Base-by-base conservation (phyloP, 2,329 filamentous ascomycete species). In the Fusarium duplospermum region DNA sequence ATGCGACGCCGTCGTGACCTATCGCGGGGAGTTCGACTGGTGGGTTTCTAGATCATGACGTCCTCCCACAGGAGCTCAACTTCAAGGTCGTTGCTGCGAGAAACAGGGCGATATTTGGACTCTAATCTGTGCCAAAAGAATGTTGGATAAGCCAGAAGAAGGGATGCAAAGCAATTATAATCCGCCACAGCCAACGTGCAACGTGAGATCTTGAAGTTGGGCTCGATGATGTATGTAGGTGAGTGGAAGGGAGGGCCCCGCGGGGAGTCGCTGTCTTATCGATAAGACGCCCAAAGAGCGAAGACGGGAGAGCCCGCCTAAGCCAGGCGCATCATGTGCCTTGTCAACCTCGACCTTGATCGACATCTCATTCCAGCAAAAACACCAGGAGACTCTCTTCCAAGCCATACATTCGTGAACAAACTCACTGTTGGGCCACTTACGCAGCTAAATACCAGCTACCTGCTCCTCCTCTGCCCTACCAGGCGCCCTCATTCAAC, bases 21-120 rank as follows among this genome's bases (percentile, higher is more conserved):
- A 68, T 80, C 69, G 74, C 68, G 59, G 62, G 66, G 40, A 64
- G 64, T 70, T 69, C 66, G 67, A 62, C 73, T 76, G 69, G 77
- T 80, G 70, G 75, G 74, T 76, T 76, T 72, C 81, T 83, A 83
- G 78, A 81, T 77, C 81, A 83, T 83, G 78, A 72, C 78, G 78
- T 70, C 69, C 31, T 72, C 65, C 68, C 61, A 67, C 56, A 20
- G 54, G 62, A 47, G 69, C 58, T 74, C 68, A 62, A 69, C 64
- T 64, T 59, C 62, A 69, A 59, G 27, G 45, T 63, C 13, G 61
- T 27, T 10, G 29, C 58, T 31, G 7, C 13, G 61, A 63, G 24
- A 33, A 54, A 36, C 42, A 57, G n/a, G 20, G 27, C 6, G 7
- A 29, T n/a, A 27, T 54, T 64, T 50, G 18, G 50, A 47, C 57